Base-by-base conservation (phyloP, 2,329 filamentous ascomycete species). In the Nakataea oryzae region DNA sequence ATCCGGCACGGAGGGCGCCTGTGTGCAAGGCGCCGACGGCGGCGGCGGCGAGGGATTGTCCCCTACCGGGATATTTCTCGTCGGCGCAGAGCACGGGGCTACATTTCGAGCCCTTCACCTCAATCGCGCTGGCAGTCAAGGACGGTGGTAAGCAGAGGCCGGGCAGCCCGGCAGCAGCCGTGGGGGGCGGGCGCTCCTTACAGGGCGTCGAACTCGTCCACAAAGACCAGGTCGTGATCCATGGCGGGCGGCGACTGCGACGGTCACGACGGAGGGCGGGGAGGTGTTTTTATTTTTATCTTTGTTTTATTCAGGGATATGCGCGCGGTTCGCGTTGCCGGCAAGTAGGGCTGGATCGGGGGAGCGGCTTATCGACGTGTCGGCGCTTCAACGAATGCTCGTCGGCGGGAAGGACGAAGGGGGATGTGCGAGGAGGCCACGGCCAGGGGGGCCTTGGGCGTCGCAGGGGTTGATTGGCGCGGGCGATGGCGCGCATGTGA, bases 181-280 rank as follows among this genome's bases (percentile, higher is more conserved):
- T 26, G 58, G 28, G 30, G 21, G n/a, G n/a, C n/a, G n/a, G 17
- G 30, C 30, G 17, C n/a, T n/a, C 12, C 79, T 66, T 72, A 84
- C 81, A 84, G 71, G 57, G 80, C 80, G 69, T 83, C 81, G 66
- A 83, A 83, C 70, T 83, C 81, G 50, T 82, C 77, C 62, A 81
- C 76, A 30, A 74, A 65, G 54, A 82, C 73, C 63, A 81, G 68
- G 64, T 78, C 72, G 65, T 77, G 73, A 61, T 76, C 72, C 61
- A 74, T 50, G 14, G 41, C 41, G 8, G 41, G 3, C 9, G 41
- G 11, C 3, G 2, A 1, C 41, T 50, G 41, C 7, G n/a, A 50
- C 11, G 41, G n/a, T n/a, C n/a, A n/a, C 21, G 21, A 50, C n/a
- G n/a, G n/a, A n/a, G n/a, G n/a, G n/a, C n/a, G n/a, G n/a, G n/a